phyloP scores from a whole-genome alignment of 768 basidiomycete genomes.

The Crepidotus variabilis region DNA sequence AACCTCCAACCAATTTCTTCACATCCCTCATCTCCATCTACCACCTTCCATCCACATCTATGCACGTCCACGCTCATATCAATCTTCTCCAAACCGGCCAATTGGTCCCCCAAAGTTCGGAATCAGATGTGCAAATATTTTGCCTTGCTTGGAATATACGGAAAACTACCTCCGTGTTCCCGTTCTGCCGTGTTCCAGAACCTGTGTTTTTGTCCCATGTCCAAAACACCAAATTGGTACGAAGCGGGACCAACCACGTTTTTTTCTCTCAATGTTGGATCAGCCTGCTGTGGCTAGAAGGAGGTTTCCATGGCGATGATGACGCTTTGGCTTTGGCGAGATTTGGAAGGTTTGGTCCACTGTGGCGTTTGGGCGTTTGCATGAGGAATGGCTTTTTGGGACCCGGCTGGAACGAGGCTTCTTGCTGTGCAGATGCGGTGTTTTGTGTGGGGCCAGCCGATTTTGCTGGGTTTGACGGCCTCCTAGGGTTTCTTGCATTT shows the following conservation, averaged over 20 bases:
- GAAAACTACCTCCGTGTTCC: too few relatives aligned
- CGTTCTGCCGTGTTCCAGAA: too few relatives aligned
- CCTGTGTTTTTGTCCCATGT: too few relatives aligned
- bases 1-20: neutral
- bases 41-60: too few relatives aligned
- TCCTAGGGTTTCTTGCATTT: constrained; percentile 3
- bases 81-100: too few relatives aligned
- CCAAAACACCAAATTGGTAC: neutral
- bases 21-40: neutral
- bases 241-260: neutral
- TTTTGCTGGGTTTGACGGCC: constrained; percentile 6
- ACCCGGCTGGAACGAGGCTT: neutral
- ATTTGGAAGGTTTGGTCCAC: neutral
- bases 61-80: too few relatives aligned
- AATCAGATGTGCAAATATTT: too few relatives aligned
- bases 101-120: too few relatives aligned
- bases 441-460: constrained; percentile 17
- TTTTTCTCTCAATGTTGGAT: too few relatives aligned
- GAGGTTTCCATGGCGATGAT: neutral
- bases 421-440: neutral
- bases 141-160: too few relatives aligned
- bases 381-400: neutral
- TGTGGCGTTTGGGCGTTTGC: neutral
- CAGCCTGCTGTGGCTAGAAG: neutral
- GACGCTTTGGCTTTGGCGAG: neutral